A percentile compares a stretch with the other conserved stretches of the same genome.
phyloP scores from a whole-genome alignment of 2,329 filamentous ascomycete genomes.

The Lomentospora prolificans region DNA sequence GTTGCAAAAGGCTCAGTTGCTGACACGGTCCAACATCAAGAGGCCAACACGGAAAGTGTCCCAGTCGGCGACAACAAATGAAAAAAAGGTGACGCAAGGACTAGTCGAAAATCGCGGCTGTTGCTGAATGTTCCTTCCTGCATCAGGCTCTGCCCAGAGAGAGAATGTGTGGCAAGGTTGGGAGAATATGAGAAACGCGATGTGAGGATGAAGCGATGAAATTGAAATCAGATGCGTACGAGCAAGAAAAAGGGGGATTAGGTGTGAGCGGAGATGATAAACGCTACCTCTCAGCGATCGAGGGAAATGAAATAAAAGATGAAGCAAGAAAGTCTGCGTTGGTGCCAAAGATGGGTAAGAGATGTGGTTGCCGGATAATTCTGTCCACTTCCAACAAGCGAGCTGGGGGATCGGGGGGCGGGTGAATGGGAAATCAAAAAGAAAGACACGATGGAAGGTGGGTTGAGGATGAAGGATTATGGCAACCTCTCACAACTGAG shows the following conservation, averaged over 20 bases:
- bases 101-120: not conserved
- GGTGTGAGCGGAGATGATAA: not conserved
- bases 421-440: not conserved
- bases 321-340: not conserved
- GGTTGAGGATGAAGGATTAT: not conserved
- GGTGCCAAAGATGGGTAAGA: not conserved
- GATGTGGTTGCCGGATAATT: constrained; percentile 1
- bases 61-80: not conserved
- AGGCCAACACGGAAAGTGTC: not conserved
- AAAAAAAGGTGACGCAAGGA: not conserved
- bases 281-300: not conserved
- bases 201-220: not conserved
- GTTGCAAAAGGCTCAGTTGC: not conserved
- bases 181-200: not conserved
- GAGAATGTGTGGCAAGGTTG: not conserved
- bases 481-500: not conserved
- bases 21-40: not conserved
- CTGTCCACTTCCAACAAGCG: not conserved
- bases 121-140: not conserved
- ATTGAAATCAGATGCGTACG: not conserved
- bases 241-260: not conserved
- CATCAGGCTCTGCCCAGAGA: not conserved
- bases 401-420: not conserved
- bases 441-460: not conserved
- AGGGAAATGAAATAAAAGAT: not conserved